A percentile compares a stretch with the other conserved stretches of the same genome.
Conservation (phyloP, 2,329 filamentous ascomycete species). For the Fusarium tjaetaba region DNA sequence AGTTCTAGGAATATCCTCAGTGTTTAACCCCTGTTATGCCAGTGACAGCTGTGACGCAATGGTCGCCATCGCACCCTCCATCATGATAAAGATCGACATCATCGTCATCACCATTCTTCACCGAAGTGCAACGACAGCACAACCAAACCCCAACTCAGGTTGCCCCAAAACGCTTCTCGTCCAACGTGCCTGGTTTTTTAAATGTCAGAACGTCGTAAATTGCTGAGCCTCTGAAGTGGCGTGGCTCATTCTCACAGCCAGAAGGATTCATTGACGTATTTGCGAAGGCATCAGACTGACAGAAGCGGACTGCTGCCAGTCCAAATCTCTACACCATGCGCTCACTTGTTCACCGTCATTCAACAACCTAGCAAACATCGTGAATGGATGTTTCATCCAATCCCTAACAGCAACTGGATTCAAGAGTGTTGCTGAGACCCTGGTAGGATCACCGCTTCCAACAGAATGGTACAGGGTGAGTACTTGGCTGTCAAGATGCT, state of each 20-base stretch:
- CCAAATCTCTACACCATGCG: not conserved
- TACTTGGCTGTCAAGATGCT: conserved; percentile 3
- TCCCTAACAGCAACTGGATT: conserved; percentile 14
- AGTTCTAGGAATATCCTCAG: not conserved
- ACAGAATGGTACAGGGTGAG: conserved; percentile 16
- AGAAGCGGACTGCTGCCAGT: not conserved
- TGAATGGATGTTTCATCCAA: conserved; percentile 2
- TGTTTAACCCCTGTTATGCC: not conserved
- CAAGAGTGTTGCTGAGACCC: conserved; percentile 16
- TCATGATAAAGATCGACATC: conserved; percentile 28
- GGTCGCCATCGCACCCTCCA: conserved; percentile 24
- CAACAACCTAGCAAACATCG: not conserved
- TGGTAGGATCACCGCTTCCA: conserved; percentile 23
- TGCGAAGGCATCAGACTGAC: not conserved
- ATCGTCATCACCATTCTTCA: conserved; percentile 32
- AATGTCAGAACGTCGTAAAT: not conserved
- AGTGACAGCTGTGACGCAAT: conserved; percentile 29
- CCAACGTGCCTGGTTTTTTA: conserved; percentile 1
- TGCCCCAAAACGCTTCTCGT: conserved; percentile 3
- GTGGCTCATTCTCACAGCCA: not conserved
- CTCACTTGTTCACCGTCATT: conserved; percentile 28
- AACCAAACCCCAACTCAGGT: not conserved
- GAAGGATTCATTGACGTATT: not conserved
- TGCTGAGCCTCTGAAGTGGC: not conserved
- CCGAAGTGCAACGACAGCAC: not conserved